phyloP scores from a whole-genome alignment of 306 rosid genomes.

The Rubus idaeus region DNA sequence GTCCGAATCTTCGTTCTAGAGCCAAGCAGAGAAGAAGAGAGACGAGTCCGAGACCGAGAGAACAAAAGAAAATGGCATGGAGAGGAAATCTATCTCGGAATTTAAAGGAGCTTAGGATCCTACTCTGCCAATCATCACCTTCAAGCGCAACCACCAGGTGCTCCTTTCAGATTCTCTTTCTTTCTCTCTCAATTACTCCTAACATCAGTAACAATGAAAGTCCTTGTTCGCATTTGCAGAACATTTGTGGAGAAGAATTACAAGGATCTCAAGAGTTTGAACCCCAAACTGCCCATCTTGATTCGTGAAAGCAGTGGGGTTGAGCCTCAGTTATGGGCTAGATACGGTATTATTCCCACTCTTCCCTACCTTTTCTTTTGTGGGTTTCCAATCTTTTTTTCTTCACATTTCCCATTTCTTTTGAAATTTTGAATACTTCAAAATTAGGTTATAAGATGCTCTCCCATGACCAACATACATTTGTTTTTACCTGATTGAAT shows the following conservation, averaged over 20 bases:
- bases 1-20: background rate
- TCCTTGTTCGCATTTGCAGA: slow-evolving; percentile 38
- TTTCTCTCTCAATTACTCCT: background rate
- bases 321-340: slow-evolving; percentile 92
- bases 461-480: background rate
- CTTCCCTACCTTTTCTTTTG: slow-evolving; percentile 3
- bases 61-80: slow-evolving; percentile 68
- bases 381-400: background rate
- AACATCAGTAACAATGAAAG: background rate
- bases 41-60: background rate
- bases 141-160: slow-evolving; percentile 86
- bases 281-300: slow-evolving; percentile 87
- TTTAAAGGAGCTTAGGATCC: slow-evolving; percentile 84
- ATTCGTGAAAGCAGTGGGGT: slow-evolving; percentile 88
- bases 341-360: slow-evolving; percentile 63
- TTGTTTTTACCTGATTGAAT: background rate
- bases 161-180: slow-evolving; percentile 2
- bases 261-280: slow-evolving; percentile 75
- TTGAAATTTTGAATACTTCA: background rate
- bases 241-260: slow-evolving; percentile 82
- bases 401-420: background rate
- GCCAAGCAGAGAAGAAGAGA: background rate
- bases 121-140: slow-evolving; percentile 89
- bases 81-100: slow-evolving; percentile 69
- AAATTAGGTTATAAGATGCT: background rate